Base-by-base conservation (phyloP, 2,329 filamentous ascomycete genomes). In the Ceratocystis variospora region DNA sequence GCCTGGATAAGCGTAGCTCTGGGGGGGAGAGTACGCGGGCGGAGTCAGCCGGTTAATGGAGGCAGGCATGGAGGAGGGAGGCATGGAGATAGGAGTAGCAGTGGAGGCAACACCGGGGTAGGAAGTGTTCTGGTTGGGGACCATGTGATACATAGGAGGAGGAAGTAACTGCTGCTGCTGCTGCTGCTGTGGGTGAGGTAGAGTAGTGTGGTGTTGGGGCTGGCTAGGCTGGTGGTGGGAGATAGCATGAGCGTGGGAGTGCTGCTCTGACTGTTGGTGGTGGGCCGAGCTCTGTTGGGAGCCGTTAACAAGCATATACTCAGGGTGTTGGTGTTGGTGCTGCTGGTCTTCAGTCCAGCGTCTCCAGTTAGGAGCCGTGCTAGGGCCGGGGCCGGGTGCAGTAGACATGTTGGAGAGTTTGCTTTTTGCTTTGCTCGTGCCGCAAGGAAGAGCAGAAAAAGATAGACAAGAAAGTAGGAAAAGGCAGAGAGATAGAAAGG, bases 341-440 rank as follows among this genome's bases (percentile, higher is more conserved):
- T 50, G 45, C 5, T 81, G 77, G 53, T 82, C 80, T 68, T 79
- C 74, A 69, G 78, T 74, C 79, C 81, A 84, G 70, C 80, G 80
- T 71, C 77, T 79, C 83, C 83, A 86, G 74, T 74, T 76, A 64
- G 78, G 75, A 69, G 76, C 12, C 50, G 50, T 62, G 50, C 46
- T 59, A 2, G 33, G 50, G 50, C 50, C 37, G 33, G 63, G 46
- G 19, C 50, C 50, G n/a, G 48, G 63, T n/a, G 50, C 28, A 25
- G 50, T 57, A 46, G 63, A 59, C 63, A 64, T 64, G 33, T 19
- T 59, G 25, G n/a, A 7, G 62, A 25, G 46, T 6, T 48, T 48
- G 45, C 17, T 8, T 19, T 48, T 48, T 19, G 17, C 19, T 48
- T 48, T 19, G n/a, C 19, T 48, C 8, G 17, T 48, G 46, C 8